Conservation (phyloP, 208 protist genomes). For the Trypanosoma conorhini region DNA sequence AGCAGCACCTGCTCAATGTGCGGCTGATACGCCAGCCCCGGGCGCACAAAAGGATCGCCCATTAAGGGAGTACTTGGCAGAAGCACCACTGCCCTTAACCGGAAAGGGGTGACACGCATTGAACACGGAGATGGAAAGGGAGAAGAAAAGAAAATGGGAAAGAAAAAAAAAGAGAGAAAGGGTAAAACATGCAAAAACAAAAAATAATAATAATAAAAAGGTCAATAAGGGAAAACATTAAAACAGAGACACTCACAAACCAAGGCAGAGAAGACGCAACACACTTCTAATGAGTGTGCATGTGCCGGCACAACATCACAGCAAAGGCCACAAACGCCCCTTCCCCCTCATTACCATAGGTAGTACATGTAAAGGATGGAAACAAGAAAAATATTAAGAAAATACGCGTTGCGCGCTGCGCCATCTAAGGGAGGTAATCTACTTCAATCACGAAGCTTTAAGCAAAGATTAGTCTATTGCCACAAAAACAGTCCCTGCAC, state of each 20-base stretch:
- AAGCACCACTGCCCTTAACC: constrained; percentile 5
- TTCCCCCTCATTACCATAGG: too few relatives aligned
- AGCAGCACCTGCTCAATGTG: constrained; percentile 86
- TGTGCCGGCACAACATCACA: too few relatives aligned
- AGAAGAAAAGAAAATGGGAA: constrained; percentile 6
- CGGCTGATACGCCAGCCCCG: constrained; percentile 80
- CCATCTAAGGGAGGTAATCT: not conserved
- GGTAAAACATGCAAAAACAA: too few relatives aligned
- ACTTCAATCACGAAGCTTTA: not conserved
- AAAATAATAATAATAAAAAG: too few relatives aligned
- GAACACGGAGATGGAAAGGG: constrained; percentile 1
- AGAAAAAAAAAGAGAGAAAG: not conserved
- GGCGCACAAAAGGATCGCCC: constrained; percentile 90
- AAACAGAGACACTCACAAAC: too few relatives aligned
- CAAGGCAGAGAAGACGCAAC: too few relatives aligned
- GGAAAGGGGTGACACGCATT: not conserved
- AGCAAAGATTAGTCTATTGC: constrained; percentile 1
- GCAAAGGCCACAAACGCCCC: not conserved
- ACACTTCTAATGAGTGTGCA: too few relatives aligned
- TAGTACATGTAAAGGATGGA: not conserved
- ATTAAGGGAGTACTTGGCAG: constrained; percentile 28
- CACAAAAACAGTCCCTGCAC: not conserved
- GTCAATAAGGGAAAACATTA: too few relatives aligned
- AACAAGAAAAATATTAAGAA: not conserved
- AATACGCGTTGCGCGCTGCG: not conserved